Conservation (phyloP, 2,329 filamentous ascomycete species). For the Thielaviopsis punctulata region DNA sequence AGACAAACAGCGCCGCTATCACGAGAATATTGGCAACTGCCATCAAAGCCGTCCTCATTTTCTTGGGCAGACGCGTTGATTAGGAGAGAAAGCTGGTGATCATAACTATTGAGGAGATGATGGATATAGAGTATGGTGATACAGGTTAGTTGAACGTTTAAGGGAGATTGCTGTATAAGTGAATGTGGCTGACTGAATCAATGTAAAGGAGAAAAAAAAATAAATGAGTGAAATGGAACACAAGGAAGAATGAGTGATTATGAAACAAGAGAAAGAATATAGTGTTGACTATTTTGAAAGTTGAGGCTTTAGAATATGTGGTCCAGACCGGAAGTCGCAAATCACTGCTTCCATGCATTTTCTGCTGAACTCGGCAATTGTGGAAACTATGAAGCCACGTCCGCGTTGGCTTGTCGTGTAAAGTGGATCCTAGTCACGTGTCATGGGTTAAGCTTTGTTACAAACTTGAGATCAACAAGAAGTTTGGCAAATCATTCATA, state of each 20-base stretch:
- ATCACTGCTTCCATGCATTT: background rate
- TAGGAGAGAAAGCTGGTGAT: background rate
- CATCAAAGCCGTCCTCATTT: background rate
- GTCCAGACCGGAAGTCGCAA: background rate
- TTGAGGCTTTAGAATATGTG: background rate
- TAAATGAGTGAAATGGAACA: background rate
- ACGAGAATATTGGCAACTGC: constrained; percentile 54
- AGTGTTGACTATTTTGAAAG: background rate
- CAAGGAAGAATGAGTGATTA: background rate
- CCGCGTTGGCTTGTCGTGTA: background rate
- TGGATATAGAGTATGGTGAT: background rate
- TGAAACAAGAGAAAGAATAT: background rate
- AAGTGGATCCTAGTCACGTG: background rate
- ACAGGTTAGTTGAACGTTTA: too few relatives aligned
- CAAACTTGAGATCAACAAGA: background rate
- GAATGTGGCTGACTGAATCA: background rate
- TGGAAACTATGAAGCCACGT: background rate
- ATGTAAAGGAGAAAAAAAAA: background rate
- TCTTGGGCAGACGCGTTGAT: background rate
- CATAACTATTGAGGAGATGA: background rate
- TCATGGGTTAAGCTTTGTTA: background rate
- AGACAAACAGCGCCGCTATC: constrained; percentile 54
- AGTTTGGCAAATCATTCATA: background rate
- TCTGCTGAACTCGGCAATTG: background rate
- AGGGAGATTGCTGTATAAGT: background rate